phyloP scores from a whole-genome alignment of 2,329 filamentous ascomycete species.

The Trichophyton mentagrophytes region DNA sequence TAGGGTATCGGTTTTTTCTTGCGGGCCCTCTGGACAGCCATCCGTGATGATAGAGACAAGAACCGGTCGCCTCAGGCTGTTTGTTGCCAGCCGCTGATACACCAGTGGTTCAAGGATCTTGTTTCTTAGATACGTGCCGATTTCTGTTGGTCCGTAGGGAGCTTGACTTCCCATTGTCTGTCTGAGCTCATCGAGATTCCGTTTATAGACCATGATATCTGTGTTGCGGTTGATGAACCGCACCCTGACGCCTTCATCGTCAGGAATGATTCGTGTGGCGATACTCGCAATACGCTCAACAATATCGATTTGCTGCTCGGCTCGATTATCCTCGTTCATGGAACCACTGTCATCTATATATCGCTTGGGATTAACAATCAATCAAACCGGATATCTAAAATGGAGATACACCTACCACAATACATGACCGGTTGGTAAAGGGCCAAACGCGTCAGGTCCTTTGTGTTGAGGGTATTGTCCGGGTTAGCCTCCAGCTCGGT shows the following conservation, averaged over 20 bases:
- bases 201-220: neutral
- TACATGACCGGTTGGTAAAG: neutral
- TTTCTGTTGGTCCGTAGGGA: neutral
- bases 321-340: neutral
- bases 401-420: neutral
- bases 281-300: neutral
- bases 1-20: neutral
- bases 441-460: neutral
- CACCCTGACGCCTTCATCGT: neutral
- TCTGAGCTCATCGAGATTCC: neutral
- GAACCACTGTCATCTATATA: neutral
- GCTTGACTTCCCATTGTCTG: neutral
- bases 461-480: neutral
- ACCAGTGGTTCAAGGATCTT: neutral
- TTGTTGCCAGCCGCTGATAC: neutral
- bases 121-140: neutral
- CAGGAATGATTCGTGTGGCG: neutral
- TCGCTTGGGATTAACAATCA: neutral
- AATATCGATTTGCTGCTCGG: neutral
- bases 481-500: neutral
- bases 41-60: slow-evolving; percentile 1
- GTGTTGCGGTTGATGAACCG: neutral
- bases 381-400: neutral
- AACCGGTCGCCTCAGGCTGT: neutral
- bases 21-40: neutral